Conservation (phyloP, 192 early-diverging fungal genomes). For the Coemansia sp. region DNA sequence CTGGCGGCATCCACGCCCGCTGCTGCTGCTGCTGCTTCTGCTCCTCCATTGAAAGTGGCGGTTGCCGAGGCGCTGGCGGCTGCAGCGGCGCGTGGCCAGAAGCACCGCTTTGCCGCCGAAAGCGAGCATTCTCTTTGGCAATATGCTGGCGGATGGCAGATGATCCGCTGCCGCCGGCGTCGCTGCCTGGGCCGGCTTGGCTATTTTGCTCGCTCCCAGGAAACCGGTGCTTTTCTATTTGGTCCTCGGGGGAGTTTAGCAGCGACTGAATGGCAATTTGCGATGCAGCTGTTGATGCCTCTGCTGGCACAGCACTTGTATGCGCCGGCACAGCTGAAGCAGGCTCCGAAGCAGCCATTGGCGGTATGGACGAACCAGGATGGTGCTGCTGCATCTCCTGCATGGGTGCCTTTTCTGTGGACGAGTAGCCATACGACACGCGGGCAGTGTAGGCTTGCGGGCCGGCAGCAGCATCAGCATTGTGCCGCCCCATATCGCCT, state of each 20-base stretch:
- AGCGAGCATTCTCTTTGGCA: constrained; percentile 49
- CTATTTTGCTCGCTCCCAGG: constrained; percentile 10
- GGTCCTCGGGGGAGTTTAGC: constrained; percentile 34
- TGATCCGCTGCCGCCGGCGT: constrained; percentile 5
- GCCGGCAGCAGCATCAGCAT: constrained; percentile 2
- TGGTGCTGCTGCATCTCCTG: constrained; percentile 48
- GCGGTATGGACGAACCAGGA: constrained; percentile 4
- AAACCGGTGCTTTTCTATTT: not conserved
- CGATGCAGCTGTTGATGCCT: constrained; percentile 8
- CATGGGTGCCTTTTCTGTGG: constrained; percentile 8
- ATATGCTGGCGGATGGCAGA: constrained; percentile 40
- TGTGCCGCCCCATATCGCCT: not conserved
- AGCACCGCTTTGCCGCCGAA: constrained; percentile 32
- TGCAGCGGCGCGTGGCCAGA: constrained; percentile 14
- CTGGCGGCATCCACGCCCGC: constrained; percentile 8
- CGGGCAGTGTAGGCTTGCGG: not conserved
- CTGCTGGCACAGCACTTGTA: not conserved
- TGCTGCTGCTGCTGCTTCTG: not conserved
- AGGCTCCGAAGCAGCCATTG: not conserved
- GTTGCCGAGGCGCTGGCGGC: not conserved
- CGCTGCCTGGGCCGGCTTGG: not conserved
- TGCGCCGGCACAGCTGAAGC: not conserved
- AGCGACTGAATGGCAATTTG: constrained; percentile 44
- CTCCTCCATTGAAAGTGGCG: not conserved
- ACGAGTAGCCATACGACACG: constrained; percentile 11